phyloP scores from a whole-genome alignment of 169 alveolate genomes.

The Babesia bigemina region DNA sequence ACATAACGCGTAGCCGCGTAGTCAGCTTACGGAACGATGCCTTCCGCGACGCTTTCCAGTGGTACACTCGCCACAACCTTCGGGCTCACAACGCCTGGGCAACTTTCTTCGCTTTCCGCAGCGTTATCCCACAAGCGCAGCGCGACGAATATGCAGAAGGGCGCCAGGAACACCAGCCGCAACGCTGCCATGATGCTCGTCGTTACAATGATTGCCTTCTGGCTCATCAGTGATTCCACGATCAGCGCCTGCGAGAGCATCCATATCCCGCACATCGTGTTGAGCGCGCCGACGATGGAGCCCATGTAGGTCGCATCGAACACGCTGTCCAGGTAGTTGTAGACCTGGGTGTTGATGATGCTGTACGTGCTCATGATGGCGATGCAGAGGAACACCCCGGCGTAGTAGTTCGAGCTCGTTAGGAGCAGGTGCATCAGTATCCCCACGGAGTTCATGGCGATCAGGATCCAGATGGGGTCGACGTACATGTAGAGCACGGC shows the following conservation, averaged over 20 bases:
- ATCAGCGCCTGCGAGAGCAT: slow-evolving; percentile 24
- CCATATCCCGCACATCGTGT: slow-evolving; percentile 62
- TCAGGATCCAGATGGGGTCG: slow-evolving; percentile 36
- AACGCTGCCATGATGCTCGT: slow-evolving; percentile 3
- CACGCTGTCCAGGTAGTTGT: slow-evolving; percentile 52
- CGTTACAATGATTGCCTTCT: not conserved
- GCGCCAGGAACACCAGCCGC: not conserved
- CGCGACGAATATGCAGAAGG: not conserved
- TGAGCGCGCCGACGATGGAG: slow-evolving; percentile 59
- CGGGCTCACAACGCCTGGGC: no score
- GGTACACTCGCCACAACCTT: no score
- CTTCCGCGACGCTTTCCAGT: no score
- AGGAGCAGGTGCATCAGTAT: slow-evolving; percentile 29
- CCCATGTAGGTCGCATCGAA: slow-evolving; percentile 42
- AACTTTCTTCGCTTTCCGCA: no score
- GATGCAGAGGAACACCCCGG: slow-evolving; percentile 37
- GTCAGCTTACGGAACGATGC: no score
- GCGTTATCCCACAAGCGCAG: not conserved
- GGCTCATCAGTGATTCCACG: not conserved
- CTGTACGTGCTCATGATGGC: slow-evolving; percentile 33
- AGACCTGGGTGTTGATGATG: slow-evolving; percentile 57
- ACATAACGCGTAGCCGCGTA: no score
- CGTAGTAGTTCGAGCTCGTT: not conserved
- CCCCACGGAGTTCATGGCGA: slow-evolving; percentile 26
- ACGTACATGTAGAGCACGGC: slow-evolving; percentile 26